Evolutionary conservation across 2,329 filamentous ascomycete genomes (phyloP), one percentile per base, ranked within the genome.

Genomic region (Beauveria caledonica): DNA sequence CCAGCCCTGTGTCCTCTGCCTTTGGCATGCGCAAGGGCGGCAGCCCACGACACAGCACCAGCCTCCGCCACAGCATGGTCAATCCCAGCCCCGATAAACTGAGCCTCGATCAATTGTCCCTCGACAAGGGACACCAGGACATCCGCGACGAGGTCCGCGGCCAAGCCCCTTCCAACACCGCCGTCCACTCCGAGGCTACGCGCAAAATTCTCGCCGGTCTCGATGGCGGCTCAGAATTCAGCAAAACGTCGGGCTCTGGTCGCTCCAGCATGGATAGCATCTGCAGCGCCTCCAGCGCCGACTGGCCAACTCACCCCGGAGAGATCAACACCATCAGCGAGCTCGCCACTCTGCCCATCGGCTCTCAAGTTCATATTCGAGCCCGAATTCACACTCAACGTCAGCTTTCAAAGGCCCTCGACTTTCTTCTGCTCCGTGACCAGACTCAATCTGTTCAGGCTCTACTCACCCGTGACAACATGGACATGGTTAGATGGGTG

Each of bases 381-480:
- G 76, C 74, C 42, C 72, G 74, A 51, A 75, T 75, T 45, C 68
- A 74, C 64, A 90, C 92, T 60, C 80, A 94, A 62, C 86, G 92
- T 51, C 87, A 88, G 66, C 82, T 96, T 76, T 93, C 90, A 70
- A 82, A 89, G 66, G 87, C 89, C 66, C 79, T 96, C 39, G 89
- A 91, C 67, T 96, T 96, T 73, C 77, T 96, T 48, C 83, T 96
- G 62, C 88, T 96, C 69, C 87, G 92, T 60, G 90, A 96, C 74
- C 88, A 92, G 74, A 86, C 89, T 13, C 80, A 83, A 65, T 94
- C 91, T 25, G 84, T 96, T 56, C 92, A 64, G 73, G 92, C 90
- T 63, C 89, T 96, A 3, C 77, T 97, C 17, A 63, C 72, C 60
- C 72, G 71, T 65, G 72, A 71, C 63, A 76, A 68, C 77, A 85